A percentile compares a stretch with the other conserved stretches of the same genome.
phyloP scores from a whole-genome alignment of 805 yeast genomes.

The Helenozyma baotianmanensis region DNA sequence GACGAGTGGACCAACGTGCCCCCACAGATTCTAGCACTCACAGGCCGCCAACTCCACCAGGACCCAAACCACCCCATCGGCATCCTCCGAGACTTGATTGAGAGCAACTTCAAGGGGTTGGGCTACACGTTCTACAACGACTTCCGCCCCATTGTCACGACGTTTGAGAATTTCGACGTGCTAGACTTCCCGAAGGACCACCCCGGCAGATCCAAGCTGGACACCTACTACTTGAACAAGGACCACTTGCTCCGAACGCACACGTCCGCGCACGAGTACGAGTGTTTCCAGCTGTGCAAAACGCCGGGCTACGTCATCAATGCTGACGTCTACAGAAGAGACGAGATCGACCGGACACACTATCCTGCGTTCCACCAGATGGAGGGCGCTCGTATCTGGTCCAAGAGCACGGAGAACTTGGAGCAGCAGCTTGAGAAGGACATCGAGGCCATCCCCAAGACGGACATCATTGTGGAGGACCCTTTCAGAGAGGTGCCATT shows the following conservation, averaged over 20 bases:
- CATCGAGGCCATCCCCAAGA: conserved; percentile 58
- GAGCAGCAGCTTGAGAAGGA: conserved; percentile 41
- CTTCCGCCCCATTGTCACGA: conserved; percentile 79
- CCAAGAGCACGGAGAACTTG: conserved; percentile 45
- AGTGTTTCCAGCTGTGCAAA: conserved; percentile 61
- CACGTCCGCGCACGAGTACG: conserved; percentile 94
- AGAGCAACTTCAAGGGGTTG: conserved; percentile 55
- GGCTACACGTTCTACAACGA: conserved; percentile 78
- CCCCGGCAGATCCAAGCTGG: conserved; percentile 89
- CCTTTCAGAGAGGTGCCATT: conserved; percentile 45
- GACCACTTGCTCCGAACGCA: conserved; percentile 79
- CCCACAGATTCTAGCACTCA: conserved; percentile 59
- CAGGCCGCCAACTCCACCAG: conserved; percentile 70
- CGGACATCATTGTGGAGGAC: conserved; percentile 75
- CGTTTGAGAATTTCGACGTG: conserved; percentile 82
- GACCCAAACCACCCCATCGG: conserved; percentile 85
- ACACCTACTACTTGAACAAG: conserved; percentile 84
- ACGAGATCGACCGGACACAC: conserved; percentile 92
- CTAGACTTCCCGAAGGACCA: conserved; percentile 89
- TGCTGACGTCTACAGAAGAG: conserved; percentile 95
- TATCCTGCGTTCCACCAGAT: conserved; percentile 97
- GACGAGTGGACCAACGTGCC: conserved; percentile 89
- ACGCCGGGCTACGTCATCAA: conserved; percentile 88
- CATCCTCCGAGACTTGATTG: conserved; percentile 71
- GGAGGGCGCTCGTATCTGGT: conserved; percentile 95